Evolutionary conservation across 1,284 basidiomycete genomes (phyloP).

Genomic region (Xerocomus nothofagi): DNA sequence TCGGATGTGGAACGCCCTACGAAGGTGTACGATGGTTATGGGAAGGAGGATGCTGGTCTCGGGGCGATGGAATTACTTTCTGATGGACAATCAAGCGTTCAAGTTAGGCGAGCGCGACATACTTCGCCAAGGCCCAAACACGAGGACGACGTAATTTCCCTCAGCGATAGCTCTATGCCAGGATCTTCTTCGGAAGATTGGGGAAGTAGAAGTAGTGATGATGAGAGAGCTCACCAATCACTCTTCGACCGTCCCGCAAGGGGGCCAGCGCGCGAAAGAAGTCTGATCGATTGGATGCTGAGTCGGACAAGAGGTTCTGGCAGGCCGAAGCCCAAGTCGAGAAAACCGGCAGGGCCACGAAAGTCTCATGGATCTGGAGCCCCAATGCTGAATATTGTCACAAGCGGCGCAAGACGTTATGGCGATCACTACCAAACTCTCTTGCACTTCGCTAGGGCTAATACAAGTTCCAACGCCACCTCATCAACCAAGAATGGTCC

Average conservation of each 20-base stretch:
- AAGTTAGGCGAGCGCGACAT: slow-evolving; percentile 7
- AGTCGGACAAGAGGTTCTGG: slow-evolving; percentile 40
- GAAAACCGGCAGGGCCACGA: slow-evolving; percentile 2
- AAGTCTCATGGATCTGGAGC: slow-evolving; percentile 10
- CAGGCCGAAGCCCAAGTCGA: slow-evolving; percentile 13
- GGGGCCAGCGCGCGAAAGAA: slow-evolving; percentile 38
- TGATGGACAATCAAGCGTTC: slow-evolving; percentile 17
- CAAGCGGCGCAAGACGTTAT: slow-evolving; percentile 35
- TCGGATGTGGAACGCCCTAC: slow-evolving; percentile 36
- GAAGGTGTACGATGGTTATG: background rate
- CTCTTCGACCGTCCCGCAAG: slow-evolving; percentile 30
- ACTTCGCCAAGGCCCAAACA: slow-evolving; percentile 2
- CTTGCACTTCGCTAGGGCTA: slow-evolving; percentile 32
- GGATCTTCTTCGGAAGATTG: slow-evolving; percentile 31
- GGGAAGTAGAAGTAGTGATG: slow-evolving; percentile 26
- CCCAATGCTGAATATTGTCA: slow-evolving; percentile 37
- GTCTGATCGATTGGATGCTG: slow-evolving; percentile 61
- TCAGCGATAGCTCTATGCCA: slow-evolving; percentile 26
- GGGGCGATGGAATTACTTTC: slow-evolving; percentile 9
- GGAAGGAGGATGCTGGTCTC: background rate
- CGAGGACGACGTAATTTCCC: slow-evolving; percentile 23
- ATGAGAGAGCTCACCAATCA: slow-evolving; percentile 33
- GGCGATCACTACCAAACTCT: slow-evolving; percentile 40
- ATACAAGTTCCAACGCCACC: slow-evolving; percentile 6
- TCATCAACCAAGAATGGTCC: slow-evolving; percentile 7